Evolutionary conservation across 1,284 basidiomycete species (phyloP).

Genomic region (Rhodotorula sp.): DNA sequence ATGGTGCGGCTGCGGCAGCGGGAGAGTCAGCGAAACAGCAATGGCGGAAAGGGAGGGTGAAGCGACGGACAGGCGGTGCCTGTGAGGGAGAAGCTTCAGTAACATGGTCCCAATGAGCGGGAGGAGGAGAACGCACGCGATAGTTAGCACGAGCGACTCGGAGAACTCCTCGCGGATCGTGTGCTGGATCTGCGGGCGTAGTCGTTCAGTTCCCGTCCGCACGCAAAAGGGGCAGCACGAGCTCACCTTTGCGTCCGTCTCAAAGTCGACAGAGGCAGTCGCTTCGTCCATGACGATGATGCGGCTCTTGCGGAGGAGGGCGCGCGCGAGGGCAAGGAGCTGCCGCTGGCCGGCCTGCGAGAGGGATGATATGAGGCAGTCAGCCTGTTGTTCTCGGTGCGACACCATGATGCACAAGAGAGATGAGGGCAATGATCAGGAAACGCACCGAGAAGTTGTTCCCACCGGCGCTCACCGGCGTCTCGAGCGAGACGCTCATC

Average conservation of each 20-base stretch:
- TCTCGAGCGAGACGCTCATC: constrained; percentile 62
- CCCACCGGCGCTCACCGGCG: constrained; percentile 74
- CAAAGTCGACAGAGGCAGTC: constrained; percentile 38
- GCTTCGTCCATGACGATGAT: constrained; percentile 81
- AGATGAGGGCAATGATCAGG: too few relatives aligned
- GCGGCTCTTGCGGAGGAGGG: constrained; percentile 61
- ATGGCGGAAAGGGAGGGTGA: neutral
- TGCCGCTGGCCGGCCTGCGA: constrained; percentile 73
- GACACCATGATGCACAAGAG: neutral
- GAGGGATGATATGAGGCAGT: too few relatives aligned
- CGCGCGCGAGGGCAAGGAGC: constrained; percentile 68
- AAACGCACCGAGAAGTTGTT: constrained; percentile 66
- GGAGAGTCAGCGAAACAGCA: constrained; percentile 57
- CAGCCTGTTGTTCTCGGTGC: neutral
- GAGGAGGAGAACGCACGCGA: neutral
- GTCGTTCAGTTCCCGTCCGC: too few relatives aligned
- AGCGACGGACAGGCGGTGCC: constrained; percentile 59
- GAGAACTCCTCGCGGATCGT: constrained; percentile 79
- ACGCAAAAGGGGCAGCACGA: neutral
- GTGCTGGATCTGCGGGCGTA: constrained; percentile 63
- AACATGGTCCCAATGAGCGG: neutral
- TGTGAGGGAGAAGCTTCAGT: neutral
- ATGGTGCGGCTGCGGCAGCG: constrained; percentile 48
- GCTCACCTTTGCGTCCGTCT: constrained; percentile 62
- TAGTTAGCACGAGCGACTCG: constrained; percentile 66